A percentile compares a stretch with the other conserved stretches of the same genome.
Conservation (phyloP, 306 rosid species). For the Begonia fuchsioides region DNA sequence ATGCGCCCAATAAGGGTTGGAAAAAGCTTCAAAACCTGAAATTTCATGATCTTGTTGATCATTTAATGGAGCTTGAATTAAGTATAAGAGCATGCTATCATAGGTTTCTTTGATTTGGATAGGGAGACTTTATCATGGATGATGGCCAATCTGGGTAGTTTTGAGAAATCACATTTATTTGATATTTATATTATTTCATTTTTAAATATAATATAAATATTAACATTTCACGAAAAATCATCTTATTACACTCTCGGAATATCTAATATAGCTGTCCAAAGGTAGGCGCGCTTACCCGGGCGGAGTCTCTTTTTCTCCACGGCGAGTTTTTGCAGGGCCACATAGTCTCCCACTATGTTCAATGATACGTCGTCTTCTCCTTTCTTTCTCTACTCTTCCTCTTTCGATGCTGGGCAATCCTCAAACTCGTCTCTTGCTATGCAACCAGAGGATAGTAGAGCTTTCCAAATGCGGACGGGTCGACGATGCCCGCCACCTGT, state of each 20-base stretch:
- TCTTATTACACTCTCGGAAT: no score
- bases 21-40: conserved; percentile 27
- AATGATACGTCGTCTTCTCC: conserved; percentile 14
- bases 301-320: not conserved
- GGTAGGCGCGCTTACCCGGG: not conserved
- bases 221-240: no score
- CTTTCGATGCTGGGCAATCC: not conserved
- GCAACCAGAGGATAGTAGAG: conserved; percentile 16
- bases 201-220: no score
- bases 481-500: conserved; percentile 16
- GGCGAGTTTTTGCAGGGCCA: not conserved
- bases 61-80: conserved; percentile 30
- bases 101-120: conserved; percentile 51
- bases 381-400: conserved; percentile 9
- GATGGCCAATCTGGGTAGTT: no score
- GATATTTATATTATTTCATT: no score
- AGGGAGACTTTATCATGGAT: conserved; percentile 67
- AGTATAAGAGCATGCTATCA: conserved; percentile 49
- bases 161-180: no score
- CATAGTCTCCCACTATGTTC: conserved; percentile 8
- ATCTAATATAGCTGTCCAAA: no score
- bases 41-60: conserved; percentile 31
- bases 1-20: conserved; percentile 45
- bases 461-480: conserved; percentile 8
- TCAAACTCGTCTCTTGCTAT: conserved; percentile 6